These are phyloP conservation scores for Microbotryum intermedium DNA, from an alignment of 1,284 basidiomycete genomes.

Conservation along the genomic window DNA sequence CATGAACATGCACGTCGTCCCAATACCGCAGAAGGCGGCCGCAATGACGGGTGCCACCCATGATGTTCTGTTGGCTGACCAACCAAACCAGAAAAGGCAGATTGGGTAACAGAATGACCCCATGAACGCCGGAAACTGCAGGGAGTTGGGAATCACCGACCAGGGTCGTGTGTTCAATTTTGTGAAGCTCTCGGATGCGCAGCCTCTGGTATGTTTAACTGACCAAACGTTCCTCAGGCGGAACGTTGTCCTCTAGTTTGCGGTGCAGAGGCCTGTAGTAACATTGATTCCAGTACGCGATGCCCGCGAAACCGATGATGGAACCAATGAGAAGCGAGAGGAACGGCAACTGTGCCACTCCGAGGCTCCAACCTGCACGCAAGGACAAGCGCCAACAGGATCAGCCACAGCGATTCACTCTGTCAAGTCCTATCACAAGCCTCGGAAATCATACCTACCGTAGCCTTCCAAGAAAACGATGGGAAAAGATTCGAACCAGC, in stretches of 20 bases:
- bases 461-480: conserved; percentile 1
- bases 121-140: conserved; percentile 25
- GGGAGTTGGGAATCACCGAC: neutral
- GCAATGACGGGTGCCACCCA: conserved; percentile 36
- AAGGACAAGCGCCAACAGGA: no score
- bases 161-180: no score
- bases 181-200: no score
- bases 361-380: conserved; percentile 26
- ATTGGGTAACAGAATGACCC: conserved; percentile 34
- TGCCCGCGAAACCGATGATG: conserved; percentile 28
- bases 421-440: no score
- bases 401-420: no score
- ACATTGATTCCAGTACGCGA: conserved; percentile 30
- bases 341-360: conserved; percentile 32
- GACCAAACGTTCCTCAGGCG: conserved; percentile 32
- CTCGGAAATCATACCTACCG: no score
- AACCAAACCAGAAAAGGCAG: conserved; percentile 37
- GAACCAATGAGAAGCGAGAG: conserved; percentile 33
- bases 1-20: conserved; percentile 31
- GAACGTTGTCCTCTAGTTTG: conserved; percentile 17
- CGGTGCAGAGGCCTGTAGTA: conserved; percentile 29
- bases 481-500: conserved; percentile 14
- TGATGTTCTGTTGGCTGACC: conserved; percentile 33
- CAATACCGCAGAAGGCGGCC: conserved; percentile 32
- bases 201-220: neutral